Evolutionary conservation across 164 flowering plant species (phyloP).

Genomic region (Tinospora cordifolia): DNA sequence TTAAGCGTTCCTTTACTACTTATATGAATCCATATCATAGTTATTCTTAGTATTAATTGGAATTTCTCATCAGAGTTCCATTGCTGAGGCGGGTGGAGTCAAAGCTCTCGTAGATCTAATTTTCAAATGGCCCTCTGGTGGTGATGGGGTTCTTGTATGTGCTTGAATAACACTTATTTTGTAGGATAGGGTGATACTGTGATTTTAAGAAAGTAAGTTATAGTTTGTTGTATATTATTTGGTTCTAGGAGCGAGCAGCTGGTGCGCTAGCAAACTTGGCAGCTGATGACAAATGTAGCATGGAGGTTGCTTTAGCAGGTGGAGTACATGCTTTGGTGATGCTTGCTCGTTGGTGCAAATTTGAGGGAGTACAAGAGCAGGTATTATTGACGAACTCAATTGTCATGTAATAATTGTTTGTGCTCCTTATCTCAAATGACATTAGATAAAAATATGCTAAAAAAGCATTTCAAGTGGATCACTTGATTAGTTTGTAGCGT

Average conservation of each 20-base stretch:
- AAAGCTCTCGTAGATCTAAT: constrained; percentile 91
- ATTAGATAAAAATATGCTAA: neutral
- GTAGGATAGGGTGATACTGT: neutral
- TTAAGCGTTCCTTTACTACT: neutral
- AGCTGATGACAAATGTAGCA: constrained; percentile 95
- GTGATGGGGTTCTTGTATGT: constrained; percentile 90
- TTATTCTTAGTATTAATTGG: constrained; percentile 1
- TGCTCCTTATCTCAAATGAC: neutral
- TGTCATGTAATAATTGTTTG: neutral
- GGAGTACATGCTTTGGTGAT: constrained; percentile 94
- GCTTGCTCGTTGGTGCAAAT: constrained; percentile 88
- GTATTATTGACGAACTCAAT: constrained; percentile 23
- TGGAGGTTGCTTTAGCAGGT: constrained; percentile 83
- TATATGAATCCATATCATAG: neutral
- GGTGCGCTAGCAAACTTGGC: constrained; percentile 98
- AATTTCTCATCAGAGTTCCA: constrained; percentile 59
- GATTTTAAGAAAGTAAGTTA: neutral
- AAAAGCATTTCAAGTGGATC: neutral
- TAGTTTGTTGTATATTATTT: constrained; percentile 8
- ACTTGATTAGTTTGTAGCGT: neutral
- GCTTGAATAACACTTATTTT: constrained; percentile 6
- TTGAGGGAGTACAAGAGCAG: constrained; percentile 98
- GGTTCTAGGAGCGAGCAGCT: constrained; percentile 84
- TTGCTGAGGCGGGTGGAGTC: constrained; percentile 94
- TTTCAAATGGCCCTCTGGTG: constrained; percentile 83